Evolutionary conservation across 192 early-diverging fungal species (phyloP).

Genomic region (Mortierella alpina): DNA sequence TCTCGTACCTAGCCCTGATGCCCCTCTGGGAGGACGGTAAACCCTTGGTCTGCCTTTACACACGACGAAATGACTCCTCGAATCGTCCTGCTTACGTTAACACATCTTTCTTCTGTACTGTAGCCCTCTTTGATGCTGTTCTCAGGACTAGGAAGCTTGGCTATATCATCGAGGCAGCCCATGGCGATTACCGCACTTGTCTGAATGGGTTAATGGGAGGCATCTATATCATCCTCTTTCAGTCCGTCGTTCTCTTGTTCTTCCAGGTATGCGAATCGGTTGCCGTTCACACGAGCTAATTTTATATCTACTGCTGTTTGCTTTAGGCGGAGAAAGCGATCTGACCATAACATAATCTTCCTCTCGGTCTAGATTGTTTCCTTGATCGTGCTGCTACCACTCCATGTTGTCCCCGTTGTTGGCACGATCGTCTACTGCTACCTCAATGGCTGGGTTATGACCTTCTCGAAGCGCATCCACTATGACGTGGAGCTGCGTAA

Average conservation of each 20-base stretch:
- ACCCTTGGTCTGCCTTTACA: background rate
- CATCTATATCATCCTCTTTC: slow-evolving; percentile 38
- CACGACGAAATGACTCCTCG: background rate
- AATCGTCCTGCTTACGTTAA: background rate
- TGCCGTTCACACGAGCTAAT: slow-evolving; percentile 24
- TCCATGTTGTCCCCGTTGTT: slow-evolving; percentile 67
- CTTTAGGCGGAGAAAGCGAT: background rate
- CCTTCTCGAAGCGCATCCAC: slow-evolving; percentile 61
- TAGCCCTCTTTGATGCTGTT: slow-evolving; percentile 67
- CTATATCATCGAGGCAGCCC: slow-evolving; percentile 55
- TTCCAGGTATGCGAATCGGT: slow-evolving; percentile 36
- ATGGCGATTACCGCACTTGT: slow-evolving; percentile 49
- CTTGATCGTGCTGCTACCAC: slow-evolving; percentile 65
- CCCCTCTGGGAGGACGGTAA: slow-evolving; percentile 67
- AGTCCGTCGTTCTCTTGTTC: slow-evolving; percentile 39
- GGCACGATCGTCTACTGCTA: slow-evolving; percentile 68
- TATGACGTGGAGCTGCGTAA: slow-evolving; percentile 65
- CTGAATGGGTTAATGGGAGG: slow-evolving; percentile 32
- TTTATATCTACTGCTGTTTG: slow-evolving; percentile 32
- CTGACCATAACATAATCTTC: background rate
- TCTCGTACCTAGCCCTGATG: slow-evolving; percentile 65
- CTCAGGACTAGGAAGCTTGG: slow-evolving; percentile 56
- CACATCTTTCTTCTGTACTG: background rate
- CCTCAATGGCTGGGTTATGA: slow-evolving; percentile 65
- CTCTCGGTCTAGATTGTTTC: slow-evolving; percentile 54